These are phyloP conservation scores for Vitis amurensis DNA, from an alignment of 164 flowering plant genomes.

Conservation along the genomic window DNA sequence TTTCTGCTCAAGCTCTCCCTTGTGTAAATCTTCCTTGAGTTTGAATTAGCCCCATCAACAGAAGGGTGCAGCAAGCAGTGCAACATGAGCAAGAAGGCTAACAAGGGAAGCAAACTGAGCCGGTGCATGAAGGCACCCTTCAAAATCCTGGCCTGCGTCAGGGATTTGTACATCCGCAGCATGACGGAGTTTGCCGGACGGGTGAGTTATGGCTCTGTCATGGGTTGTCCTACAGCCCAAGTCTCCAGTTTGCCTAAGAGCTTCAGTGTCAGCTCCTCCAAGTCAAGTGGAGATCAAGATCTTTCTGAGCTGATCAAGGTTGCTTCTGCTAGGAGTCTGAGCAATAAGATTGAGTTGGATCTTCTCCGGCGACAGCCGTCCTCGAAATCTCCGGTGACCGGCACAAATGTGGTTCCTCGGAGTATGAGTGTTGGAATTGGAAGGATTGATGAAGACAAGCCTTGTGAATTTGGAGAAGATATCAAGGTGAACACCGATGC, in stretches of 20 bases:
- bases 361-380: not conserved
- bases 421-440: conserved; percentile 52
- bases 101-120: conserved; percentile 14
- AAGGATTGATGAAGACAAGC: conserved; percentile 68
- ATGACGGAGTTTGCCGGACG: conserved; percentile 16
- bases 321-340: conserved; percentile 34
- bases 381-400: not conserved
- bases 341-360: conserved; percentile 15
- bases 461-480: conserved; percentile 46
- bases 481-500: conserved; percentile 12
- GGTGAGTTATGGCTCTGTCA: conserved; percentile 1
- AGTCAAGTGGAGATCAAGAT: conserved; percentile 35
- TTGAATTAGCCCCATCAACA: no score
- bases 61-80: not conserved
- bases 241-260: conserved; percentile 39
- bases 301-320: conserved; percentile 40
- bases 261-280: conserved; percentile 34
- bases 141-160: conserved; percentile 16
- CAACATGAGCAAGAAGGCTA: conserved; percentile 1
- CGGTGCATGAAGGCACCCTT: conserved; percentile 14
- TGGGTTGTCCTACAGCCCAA: conserved; percentile 17
- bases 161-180: conserved; percentile 29
- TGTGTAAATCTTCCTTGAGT: no score
- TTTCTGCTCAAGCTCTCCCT: no score
- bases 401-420: conserved; percentile 20